These are phyloP conservation scores for Echites panduratus DNA, from an alignment of 257 asterid species.

Conservation along the genomic window DNA sequence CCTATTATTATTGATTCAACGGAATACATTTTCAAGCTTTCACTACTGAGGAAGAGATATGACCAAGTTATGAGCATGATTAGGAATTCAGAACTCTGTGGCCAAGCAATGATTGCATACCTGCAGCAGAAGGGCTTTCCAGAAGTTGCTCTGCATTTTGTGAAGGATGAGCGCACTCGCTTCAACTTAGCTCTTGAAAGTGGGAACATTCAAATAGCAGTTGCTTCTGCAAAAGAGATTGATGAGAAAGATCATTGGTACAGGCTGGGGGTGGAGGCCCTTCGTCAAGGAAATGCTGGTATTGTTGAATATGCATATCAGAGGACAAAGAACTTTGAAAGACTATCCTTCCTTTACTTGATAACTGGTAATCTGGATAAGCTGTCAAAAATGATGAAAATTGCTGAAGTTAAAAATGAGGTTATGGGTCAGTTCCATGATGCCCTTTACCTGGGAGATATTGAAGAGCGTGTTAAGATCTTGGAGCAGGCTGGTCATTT, in stretches of 20 bases:
- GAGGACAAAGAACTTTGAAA: constrained; percentile 80
- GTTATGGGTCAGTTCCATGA: constrained; percentile 95
- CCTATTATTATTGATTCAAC: constrained; percentile 90
- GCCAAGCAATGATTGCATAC: constrained; percentile 98
- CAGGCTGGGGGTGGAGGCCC: constrained; percentile 88
- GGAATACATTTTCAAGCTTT: constrained; percentile 75
- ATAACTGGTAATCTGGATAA: constrained; percentile 82
- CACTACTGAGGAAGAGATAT: constrained; percentile 64
- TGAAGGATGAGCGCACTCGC: constrained; percentile 87
- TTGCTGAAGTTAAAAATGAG: constrained; percentile 83
- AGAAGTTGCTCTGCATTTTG: constrained; percentile 94
- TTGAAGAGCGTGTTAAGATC: constrained; percentile 75
- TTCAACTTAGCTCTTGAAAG: constrained; percentile 91
- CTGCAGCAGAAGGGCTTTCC: constrained; percentile 99
- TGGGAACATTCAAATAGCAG: constrained; percentile 92
- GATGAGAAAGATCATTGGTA: constrained; percentile 93
- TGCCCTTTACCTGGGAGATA: constrained; percentile 84
- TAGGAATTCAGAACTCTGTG: constrained; percentile 86
- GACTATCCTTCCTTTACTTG: constrained; percentile 79
- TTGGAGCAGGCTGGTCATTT: constrained; percentile 23
- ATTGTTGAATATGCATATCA: constrained; percentile 91
- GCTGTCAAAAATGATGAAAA: constrained; percentile 86
- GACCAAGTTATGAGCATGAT: constrained; percentile 98
- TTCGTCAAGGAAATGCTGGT: constrained; percentile 94
- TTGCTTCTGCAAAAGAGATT: constrained; percentile 75